Conservation (phyloP, 2,329 filamentous ascomycete species). For the Exophiala dermatitidis region DNA sequence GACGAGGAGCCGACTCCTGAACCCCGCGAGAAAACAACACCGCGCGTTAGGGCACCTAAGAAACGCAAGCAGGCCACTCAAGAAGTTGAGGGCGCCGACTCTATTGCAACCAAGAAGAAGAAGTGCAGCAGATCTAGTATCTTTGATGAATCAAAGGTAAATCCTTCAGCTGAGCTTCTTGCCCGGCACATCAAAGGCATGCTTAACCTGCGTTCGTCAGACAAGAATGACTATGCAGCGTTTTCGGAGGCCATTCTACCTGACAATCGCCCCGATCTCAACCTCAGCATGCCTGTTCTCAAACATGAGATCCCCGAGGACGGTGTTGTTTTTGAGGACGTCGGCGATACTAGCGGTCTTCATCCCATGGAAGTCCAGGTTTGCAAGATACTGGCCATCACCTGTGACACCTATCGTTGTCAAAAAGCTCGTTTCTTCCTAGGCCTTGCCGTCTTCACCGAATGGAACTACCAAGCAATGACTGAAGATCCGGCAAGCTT, state of each 20-base stretch:
- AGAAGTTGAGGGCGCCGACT: neutral
- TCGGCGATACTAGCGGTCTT: slow-evolving; percentile 8
- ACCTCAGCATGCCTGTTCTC: neutral
- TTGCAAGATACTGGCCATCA: slow-evolving; percentile 7
- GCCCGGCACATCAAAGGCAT: slow-evolving; percentile 1
- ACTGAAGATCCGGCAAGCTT: neutral
- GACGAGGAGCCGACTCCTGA: too few species aligned
- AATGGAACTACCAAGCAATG: slow-evolving; percentile 3
- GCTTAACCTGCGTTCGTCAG: slow-evolving; percentile 4
- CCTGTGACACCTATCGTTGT: slow-evolving; percentile 12
- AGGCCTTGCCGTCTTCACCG: slow-evolving; percentile 11
- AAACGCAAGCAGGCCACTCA: neutral
- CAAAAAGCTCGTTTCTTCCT: slow-evolving; percentile 17
- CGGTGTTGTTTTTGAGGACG: neutral
- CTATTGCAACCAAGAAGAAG: neutral
- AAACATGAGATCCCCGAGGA: neutral
- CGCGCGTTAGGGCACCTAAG: neutral
- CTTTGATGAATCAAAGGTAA: neutral
- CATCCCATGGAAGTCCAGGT: slow-evolving; percentile 7
- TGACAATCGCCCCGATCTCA: neutral
- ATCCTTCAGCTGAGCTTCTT: neutral
- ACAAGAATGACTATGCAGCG: neutral
- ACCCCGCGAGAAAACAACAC: neutral
- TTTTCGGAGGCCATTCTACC: slow-evolving; percentile 9
- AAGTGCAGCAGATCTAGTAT: neutral